A percentile compares a stretch with the other conserved stretches of the same genome.
Conservation (phyloP, 768 basidiomycete genomes). For the Leccinum olivaceopallidum region DNA sequence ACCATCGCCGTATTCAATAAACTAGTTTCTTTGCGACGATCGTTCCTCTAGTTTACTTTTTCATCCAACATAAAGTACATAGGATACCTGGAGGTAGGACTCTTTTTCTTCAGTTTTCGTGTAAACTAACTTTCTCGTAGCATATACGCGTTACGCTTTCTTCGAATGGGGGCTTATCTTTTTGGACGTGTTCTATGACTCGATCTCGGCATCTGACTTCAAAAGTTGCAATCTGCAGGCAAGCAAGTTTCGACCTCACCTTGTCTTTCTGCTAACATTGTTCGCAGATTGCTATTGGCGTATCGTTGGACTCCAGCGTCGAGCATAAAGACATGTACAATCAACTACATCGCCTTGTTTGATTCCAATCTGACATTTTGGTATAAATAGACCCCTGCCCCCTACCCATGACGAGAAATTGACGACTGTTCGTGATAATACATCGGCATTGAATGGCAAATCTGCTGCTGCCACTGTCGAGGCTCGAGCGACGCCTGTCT, state of each 20-base stretch:
- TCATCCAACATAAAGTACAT: conserved; percentile 82
- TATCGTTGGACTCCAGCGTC: conserved; percentile 24
- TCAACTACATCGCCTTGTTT: conserved; percentile 40
- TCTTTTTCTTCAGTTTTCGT: not conserved
- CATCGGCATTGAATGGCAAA: conserved; percentile 4
- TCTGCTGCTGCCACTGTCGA: not conserved
- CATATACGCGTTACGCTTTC: conserved; percentile 84
- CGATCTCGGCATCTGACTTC: conserved; percentile 63
- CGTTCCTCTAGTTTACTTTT: conserved; percentile 79
- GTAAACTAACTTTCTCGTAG: conserved; percentile 38
- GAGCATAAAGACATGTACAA: conserved; percentile 46
- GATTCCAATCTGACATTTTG: conserved; percentile 23
- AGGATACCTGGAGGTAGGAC: conserved; percentile 71
- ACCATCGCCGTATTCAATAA: conserved; percentile 13
- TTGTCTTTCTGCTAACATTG: not conserved
- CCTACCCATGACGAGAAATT: conserved; percentile 10
- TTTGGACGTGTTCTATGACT: conserved; percentile 72
- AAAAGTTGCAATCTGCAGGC: conserved; percentile 54
- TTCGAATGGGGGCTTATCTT: conserved; percentile 87
- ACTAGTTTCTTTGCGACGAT: conserved; percentile 70
- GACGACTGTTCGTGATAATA: not conserved
- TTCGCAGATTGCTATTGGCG: conserved; percentile 28
- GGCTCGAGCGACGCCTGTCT: not conserved
- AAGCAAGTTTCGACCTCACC: conserved; percentile 11
- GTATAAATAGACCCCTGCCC: conserved; percentile 21